Conservation (phyloP, 2,329 filamentous ascomycete species). For the Penicillium brevicompactum region DNA sequence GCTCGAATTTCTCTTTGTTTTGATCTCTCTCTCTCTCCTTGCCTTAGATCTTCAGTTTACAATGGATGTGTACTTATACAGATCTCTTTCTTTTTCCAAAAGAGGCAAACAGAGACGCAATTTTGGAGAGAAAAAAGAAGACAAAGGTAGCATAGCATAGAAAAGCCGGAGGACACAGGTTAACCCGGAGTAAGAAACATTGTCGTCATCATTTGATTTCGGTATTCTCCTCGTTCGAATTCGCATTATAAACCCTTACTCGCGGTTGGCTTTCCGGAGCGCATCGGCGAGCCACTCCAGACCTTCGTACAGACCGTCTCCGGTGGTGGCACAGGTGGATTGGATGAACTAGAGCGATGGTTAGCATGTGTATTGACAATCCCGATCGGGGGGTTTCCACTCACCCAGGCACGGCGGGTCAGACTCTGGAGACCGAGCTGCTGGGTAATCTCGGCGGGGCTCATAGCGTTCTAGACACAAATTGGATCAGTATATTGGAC, state of each 20-base stretch:
- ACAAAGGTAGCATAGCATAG: slow-evolving; percentile 44
- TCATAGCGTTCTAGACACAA: slow-evolving; percentile 88
- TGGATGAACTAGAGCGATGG: slow-evolving; percentile 77
- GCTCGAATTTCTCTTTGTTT: slow-evolving; percentile 7
- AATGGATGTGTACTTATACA: slow-evolving; percentile 14
- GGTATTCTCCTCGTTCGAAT: slow-evolving; percentile 33
- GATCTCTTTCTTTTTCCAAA: slow-evolving; percentile 12
- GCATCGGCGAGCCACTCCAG: slow-evolving; percentile 89
- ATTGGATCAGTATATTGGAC: slow-evolving; percentile 28
- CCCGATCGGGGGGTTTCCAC: slow-evolving; percentile 39
- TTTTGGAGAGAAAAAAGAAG: slow-evolving; percentile 37
- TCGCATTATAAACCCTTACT: slow-evolving; percentile 44
- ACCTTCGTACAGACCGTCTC: slow-evolving; percentile 99
- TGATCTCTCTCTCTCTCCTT: slow-evolving; percentile 4
- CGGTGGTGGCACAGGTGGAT: slow-evolving; percentile 98
- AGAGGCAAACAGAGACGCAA: slow-evolving; percentile 27
- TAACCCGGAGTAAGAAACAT: slow-evolving; percentile 28
- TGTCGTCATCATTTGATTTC: slow-evolving; percentile 39
- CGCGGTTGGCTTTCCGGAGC: slow-evolving; percentile 68
- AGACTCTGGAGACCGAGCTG: slow-evolving; percentile 99
- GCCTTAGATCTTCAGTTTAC: slow-evolving; percentile 8
- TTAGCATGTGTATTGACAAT: slow-evolving; percentile 21
- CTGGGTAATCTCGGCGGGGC: slow-evolving; percentile 99
- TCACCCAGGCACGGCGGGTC: slow-evolving; percentile 98
- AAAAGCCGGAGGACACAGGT: slow-evolving; percentile 14